A percentile compares a stretch with the other conserved stretches of the same genome.
phyloP scores from a whole-genome alignment of 805 yeast genomes.

The Ogataea glucozyma region DNA sequence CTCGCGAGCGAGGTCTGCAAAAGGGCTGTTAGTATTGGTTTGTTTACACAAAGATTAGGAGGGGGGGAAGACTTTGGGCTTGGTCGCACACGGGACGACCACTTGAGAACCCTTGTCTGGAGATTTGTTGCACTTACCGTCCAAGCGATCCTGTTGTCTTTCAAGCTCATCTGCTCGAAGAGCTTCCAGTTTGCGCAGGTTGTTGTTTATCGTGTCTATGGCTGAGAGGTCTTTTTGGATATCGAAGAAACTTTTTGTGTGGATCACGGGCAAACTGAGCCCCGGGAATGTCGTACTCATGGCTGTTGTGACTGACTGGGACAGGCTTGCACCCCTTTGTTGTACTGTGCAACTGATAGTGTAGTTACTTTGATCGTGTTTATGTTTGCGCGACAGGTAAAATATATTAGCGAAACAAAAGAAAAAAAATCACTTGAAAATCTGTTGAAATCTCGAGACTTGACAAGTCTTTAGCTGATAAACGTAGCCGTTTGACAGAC shows the following conservation, averaged over 20 bases:
- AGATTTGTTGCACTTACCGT: slow-evolving; percentile 11
- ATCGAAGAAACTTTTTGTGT: slow-evolving; percentile 22
- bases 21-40: slow-evolving; percentile 5
- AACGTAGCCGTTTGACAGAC: neutral
- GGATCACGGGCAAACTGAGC: slow-evolving; percentile 22
- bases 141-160: slow-evolving; percentile 15
- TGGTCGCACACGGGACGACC: no score
- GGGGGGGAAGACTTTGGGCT: no score
- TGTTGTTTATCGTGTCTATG: slow-evolving; percentile 20
- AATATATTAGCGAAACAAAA: no score
- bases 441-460: neutral
- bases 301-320: neutral
- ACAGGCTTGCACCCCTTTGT: neutral
- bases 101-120: neutral
- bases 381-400: slow-evolving; percentile 1
- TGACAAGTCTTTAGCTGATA: no score
- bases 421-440: neutral
- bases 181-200: slow-evolving; percentile 19
- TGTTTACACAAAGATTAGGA: no score
- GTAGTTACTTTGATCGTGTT: neutral
- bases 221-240: slow-evolving; percentile 22
- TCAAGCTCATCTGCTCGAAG: slow-evolving; percentile 17
- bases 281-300: slow-evolving; percentile 24
- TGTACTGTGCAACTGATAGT: neutral
- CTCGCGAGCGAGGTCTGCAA: slow-evolving; percentile 19